phyloP scores from a whole-genome alignment of 1,284 basidiomycete species.

The Trametes pubescens region DNA sequence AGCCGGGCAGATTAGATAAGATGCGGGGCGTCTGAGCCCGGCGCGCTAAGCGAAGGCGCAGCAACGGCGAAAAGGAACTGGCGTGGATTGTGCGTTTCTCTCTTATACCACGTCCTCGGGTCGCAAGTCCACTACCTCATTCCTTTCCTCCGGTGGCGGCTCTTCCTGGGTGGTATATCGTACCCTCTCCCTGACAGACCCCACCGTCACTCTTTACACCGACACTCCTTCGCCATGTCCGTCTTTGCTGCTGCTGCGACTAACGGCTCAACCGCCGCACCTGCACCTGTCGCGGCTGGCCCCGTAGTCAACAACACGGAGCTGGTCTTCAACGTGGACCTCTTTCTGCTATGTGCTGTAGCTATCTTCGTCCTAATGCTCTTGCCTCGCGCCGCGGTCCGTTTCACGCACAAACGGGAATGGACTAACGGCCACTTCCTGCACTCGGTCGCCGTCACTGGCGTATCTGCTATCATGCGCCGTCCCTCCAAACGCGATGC shows the following conservation, averaged over 20 bases:
- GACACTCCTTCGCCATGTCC: conserved; percentile 28
- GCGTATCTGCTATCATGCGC: conserved; percentile 10
- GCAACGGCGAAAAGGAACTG: conserved; percentile 1
- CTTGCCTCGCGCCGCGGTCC: conserved; percentile 44
- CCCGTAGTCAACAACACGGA: conserved; percentile 31
- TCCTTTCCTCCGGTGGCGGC: conserved; percentile 9
- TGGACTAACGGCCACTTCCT: conserved; percentile 44
- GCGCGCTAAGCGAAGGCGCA: conserved; percentile 1
- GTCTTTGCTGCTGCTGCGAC: conserved; percentile 25
- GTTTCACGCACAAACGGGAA: conserved; percentile 44
- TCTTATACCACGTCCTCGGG: conserved; percentile 14
- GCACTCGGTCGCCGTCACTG: conserved; percentile 35
- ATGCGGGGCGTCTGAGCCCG: neutral
- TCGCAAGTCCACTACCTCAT: conserved; percentile 8
- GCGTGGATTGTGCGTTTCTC: conserved; percentile 15
- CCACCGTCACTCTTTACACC: conserved; percentile 18
- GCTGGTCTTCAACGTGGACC: conserved; percentile 43
- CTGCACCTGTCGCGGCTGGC: conserved; percentile 20
- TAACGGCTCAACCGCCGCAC: conserved; percentile 7
- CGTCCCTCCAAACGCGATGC: conserved; percentile 25
- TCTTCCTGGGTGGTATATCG: conserved; percentile 11
- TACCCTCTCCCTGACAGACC: neutral
- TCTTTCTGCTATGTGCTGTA: conserved; percentile 41
- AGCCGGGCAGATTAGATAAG: conserved; percentile 18
- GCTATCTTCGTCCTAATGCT: conserved; percentile 43